Evolutionary conservation across 2,329 filamentous ascomycete species (phyloP), one percentile per base, ranked within the genome.

Genomic region (Pezicula neosporulosa): DNA sequence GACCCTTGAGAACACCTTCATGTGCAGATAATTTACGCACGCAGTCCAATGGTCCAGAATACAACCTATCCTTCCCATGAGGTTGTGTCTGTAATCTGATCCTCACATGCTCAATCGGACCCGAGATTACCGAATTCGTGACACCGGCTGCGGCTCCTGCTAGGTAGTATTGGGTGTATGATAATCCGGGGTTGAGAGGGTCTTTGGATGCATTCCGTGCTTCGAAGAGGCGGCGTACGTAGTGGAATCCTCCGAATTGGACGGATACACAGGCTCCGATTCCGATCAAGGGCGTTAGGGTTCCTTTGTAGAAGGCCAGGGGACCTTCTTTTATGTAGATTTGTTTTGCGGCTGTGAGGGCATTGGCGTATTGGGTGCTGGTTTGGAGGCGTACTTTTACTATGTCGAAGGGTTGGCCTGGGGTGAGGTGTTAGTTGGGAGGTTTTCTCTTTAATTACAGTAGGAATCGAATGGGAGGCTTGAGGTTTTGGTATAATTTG

Each of bases 211-310:
- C 68, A 72, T 96, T 96, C 59, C 80, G 78, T 42, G 81, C 75
- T 74, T 97, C 93, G 68, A 99, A 85, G 64, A 82, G 86, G 53
- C 94, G 89, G 54, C 90, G 89, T 8, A 93, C 92, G 66, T 88
- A 86, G 77, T 97, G 91, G 79, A 97, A 99, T 63, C 89, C 94
- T 57, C 92, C 94, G 70, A 99, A 99, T 77, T 99, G 94, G 63
- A 99, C 87, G n/a, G 91, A 97, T 43, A 94, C 92, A 70, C 94
- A 99, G 61, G 94, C 94, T 61, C 94, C 94, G 66, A 99, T 97
- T 60, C 94, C 94, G 51, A 99, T 82, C 50, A 99, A 79, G 0
- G 94, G 94, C 5, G 94, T 97, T 51, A 99, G 78, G 0, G 94
- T 97, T 64, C 94, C 94, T 74, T 99, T 99, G 83, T 99, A 99